Evolutionary conservation across 78 protist genomes (phyloP), one percentile per base, ranked within the genome.

Genomic region (Chrysochromulina tobinii): DNA sequence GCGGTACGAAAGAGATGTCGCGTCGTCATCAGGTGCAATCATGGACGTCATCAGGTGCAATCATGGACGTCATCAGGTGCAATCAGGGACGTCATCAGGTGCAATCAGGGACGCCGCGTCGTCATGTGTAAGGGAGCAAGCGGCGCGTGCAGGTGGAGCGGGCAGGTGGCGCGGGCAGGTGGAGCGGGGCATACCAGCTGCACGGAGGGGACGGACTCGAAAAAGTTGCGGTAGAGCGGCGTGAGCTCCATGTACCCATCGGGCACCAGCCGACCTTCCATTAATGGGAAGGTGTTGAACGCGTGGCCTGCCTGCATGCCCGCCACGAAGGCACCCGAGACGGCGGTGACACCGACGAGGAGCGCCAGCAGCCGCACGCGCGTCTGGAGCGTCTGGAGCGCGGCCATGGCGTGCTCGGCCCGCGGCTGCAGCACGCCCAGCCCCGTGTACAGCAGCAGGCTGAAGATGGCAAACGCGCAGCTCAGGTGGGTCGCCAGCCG

Each of bases 321-420:
- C 0, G 99, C 99, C 0, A 98, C 99, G 17, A 97, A 95, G 0
- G 99, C 99, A 69, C 97, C 97, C 1, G 95, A 53, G 88, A 58
- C 0, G 4, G 89, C 87, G 48, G 83, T 88, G 18, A 96, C 95
- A 7, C 96, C 90, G 89, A 96, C 72, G 11, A 96, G 97, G 23
- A 96, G 94, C 27, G 90, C 23, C 66, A 95, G 94, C 6, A 94
- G 83, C 48, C 88, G 54, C 20, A 91, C 94, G 25, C 11, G 90
- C 87, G 25, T 7, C 51, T 3, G 48, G 48, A 9, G 5, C 12
- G 58, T n/a, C 20, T 14, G 57, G 48, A 58, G 77, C 51, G 69
- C 25, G 66, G 48, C 14, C 25, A 25, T 55, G 25, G 38, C 50
- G 9, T 18, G 67, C 20, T 20, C 66, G 18, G 55, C 12, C 11